Evolutionary conservation across 2,329 filamentous ascomycete species (phyloP).

Genomic region (Aureobasidium sp.): DNA sequence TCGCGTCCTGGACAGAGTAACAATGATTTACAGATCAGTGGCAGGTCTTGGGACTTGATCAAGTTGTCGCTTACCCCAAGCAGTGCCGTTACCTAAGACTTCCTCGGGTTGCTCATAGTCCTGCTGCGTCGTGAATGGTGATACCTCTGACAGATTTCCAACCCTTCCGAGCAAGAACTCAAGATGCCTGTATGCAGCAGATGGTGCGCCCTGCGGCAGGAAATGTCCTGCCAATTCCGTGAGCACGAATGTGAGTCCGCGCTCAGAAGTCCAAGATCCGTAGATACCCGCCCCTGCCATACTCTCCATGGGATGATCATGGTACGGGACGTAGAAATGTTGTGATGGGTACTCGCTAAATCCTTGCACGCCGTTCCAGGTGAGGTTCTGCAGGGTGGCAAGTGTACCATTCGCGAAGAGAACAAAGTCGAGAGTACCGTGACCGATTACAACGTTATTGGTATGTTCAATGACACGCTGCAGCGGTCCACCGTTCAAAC

Average conservation of each 20-base stretch:
- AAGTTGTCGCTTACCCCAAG: neutral
- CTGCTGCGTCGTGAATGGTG: constrained; percentile 27
- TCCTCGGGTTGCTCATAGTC: constrained; percentile 16
- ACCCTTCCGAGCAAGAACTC: constrained; percentile 1
- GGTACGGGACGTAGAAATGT: constrained; percentile 20
- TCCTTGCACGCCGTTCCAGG: constrained; percentile 24
- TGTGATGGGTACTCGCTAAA: constrained; percentile 18
- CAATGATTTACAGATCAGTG: no score
- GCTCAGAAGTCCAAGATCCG: constrained; percentile 19
- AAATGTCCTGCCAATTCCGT: constrained; percentile 22
- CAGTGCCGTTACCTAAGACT: neutral
- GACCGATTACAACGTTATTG: constrained; percentile 25
- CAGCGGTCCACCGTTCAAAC: constrained; percentile 15
- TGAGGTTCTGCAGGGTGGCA: constrained; percentile 23
- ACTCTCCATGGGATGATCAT: neutral
- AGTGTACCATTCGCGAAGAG: constrained; percentile 23
- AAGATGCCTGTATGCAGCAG: constrained; percentile 4
- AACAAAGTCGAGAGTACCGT: constrained; percentile 21
- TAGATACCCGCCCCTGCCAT: constrained; percentile 19
- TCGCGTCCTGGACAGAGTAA: no score
- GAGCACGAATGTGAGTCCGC: constrained; percentile 21
- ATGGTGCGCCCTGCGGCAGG: neutral
- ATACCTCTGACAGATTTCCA: constrained; percentile 35
- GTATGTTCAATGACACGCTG: constrained; percentile 24
- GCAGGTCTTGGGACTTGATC: no score